A percentile compares a stretch with the other conserved stretches of the same genome.
Evolutionary conservation across 345 rosid species (phyloP).

Genomic region (Ceriops zippeliana): DNA sequence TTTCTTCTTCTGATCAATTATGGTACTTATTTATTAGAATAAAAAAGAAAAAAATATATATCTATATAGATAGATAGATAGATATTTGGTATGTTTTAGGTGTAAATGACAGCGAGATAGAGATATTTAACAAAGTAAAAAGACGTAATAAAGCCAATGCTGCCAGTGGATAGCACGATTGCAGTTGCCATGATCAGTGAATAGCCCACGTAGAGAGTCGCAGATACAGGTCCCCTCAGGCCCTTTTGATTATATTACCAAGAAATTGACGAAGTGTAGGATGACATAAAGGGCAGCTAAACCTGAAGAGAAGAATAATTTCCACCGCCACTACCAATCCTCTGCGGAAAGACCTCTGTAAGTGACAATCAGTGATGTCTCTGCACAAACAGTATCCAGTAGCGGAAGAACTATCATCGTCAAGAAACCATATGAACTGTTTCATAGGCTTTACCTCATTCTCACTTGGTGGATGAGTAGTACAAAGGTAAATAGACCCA

Average conservation of each 20-base stretch:
- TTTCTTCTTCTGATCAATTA: too few species aligned
- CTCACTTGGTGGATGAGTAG: conserved; percentile 52
- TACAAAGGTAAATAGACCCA: conserved; percentile 69
- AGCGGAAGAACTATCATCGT: conserved; percentile 61
- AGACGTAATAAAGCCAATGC: conserved; percentile 69
- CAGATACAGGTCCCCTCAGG: conserved; percentile 73
- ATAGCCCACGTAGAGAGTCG: conserved; percentile 67
- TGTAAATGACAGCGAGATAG: conserved; percentile 52
- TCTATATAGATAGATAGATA: too few species aligned
- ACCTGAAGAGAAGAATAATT: conserved; percentile 74
- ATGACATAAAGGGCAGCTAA: conserved; percentile 70
- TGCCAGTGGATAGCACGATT: conserved; percentile 71
- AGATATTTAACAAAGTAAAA: conserved; percentile 81
- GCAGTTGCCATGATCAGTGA: conserved; percentile 71
- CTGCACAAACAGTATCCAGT: conserved; percentile 66
- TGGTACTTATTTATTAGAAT: too few species aligned
- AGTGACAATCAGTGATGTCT: conserved; percentile 70
- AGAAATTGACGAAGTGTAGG: conserved; percentile 66
- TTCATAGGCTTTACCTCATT: conserved; percentile 80
- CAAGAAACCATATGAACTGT: conserved; percentile 69
- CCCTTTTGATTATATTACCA: conserved; percentile 70
- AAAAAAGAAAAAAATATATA: too few species aligned
- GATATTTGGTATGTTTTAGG: too few species aligned
- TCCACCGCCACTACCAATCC: conserved; percentile 93
- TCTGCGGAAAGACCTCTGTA: conserved; percentile 81